These are phyloP conservation scores for Penicillium vulpinum DNA, from an alignment of 2,329 filamentous ascomycete genomes.

Conservation along the genomic window DNA sequence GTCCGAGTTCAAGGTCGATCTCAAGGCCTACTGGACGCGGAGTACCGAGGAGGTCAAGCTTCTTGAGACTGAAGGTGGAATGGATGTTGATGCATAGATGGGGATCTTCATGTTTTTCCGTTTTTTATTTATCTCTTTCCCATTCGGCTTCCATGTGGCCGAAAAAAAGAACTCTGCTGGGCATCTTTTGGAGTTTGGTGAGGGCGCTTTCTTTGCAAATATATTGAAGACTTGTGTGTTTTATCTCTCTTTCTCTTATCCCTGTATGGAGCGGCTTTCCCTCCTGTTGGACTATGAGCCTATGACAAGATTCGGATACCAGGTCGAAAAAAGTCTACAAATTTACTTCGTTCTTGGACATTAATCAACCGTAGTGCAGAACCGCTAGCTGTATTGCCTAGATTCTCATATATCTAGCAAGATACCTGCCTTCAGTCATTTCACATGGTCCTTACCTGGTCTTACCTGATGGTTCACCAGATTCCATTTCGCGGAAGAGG, in stretches of 20 bases:
- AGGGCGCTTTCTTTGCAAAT: slow-evolving; percentile 32
- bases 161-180: slow-evolving; percentile 33
- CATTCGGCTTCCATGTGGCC: slow-evolving; percentile 17
- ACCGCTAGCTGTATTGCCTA: slow-evolving; percentile 5
- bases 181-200: slow-evolving; percentile 41
- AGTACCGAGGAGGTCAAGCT: slow-evolving; percentile 43
- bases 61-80: slow-evolving; percentile 38
- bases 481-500: slow-evolving; percentile 12
- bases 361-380: slow-evolving; percentile 6
- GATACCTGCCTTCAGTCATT: slow-evolving; percentile 28
- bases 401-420: slow-evolving; percentile 14
- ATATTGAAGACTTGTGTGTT: slow-evolving; percentile 21
- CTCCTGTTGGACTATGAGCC: slow-evolving; percentile 33
- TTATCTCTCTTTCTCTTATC: slow-evolving; percentile 21
- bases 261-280: slow-evolving; percentile 15
- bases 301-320: slow-evolving; percentile 35
- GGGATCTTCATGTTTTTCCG: slow-evolving; percentile 16
- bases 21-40: slow-evolving; percentile 64
- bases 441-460: slow-evolving; percentile 43
- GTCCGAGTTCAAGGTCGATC: slow-evolving; percentile 82
- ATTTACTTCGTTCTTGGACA: background rate
- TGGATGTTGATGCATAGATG: slow-evolving; percentile 44
- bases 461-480: slow-evolving; percentile 39
- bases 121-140: slow-evolving; percentile 19
- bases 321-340: slow-evolving; percentile 27